A percentile compares a stretch with the other conserved stretches of the same genome.
These are phyloP conservation scores for Fusarium odoratissimum DNA, from an alignment of 2,329 filamentous ascomycete genomes.

Conservation along the genomic window DNA sequence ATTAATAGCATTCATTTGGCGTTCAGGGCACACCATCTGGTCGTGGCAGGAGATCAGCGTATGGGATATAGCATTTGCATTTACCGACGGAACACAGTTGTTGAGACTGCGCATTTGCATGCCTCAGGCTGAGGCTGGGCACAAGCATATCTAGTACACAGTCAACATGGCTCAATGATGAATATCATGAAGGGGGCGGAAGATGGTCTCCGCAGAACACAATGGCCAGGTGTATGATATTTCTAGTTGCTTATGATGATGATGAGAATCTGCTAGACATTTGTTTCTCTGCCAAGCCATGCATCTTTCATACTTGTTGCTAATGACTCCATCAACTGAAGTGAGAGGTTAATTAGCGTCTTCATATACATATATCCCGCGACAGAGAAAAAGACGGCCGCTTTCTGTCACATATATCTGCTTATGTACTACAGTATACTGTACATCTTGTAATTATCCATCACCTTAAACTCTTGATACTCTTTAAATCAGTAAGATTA, in stretches of 20 bases:
- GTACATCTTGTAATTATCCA: not conserved
- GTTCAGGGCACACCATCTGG: conserved; percentile 29
- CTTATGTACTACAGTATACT: not conserved
- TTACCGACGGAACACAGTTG: conserved; percentile 18
- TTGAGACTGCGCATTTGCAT: conserved; percentile 6
- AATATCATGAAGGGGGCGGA: conserved; percentile 5
- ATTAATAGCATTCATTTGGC: conserved; percentile 41
- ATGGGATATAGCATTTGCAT: conserved; percentile 30
- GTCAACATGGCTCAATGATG: conserved; percentile 1
- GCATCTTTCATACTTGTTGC: not conserved
- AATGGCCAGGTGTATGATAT: conserved; percentile 3
- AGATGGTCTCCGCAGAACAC: not conserved
- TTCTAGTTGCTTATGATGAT: conserved; percentile 2
- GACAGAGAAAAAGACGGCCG: not conserved
- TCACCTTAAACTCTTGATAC: not conserved
- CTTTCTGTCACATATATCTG: not conserved
- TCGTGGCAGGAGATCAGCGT: conserved; percentile 9
- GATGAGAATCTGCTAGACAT: not conserved
- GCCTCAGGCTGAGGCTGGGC: conserved; percentile 8
- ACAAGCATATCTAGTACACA: conserved; percentile 14
- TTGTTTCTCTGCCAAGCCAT: not conserved
- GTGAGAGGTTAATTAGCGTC: not conserved
- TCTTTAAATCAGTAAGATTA: not conserved
- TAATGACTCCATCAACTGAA: not conserved
- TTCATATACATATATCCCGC: not conserved